phyloP scores from a whole-genome alignment of 305 asterid genomes.

The Striga hermonthica region DNA sequence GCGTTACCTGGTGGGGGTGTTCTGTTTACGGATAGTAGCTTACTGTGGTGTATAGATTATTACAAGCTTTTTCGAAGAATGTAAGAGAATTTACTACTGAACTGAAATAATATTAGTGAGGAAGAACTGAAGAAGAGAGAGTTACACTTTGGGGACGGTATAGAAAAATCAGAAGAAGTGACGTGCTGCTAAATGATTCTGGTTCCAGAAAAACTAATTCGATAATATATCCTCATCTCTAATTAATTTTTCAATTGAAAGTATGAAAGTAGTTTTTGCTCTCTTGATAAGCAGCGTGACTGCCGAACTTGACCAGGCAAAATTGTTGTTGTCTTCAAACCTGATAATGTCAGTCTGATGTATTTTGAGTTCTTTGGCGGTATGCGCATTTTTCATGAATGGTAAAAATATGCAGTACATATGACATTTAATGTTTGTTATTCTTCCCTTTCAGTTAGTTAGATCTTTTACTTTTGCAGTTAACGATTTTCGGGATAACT shows the following conservation, averaged over 20 bases:
- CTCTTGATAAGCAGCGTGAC: neutral
- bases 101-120: neutral
- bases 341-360: constrained; percentile 5
- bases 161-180: neutral
- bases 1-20: neutral
- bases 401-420: neutral
- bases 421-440: neutral
- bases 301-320: constrained; percentile 16
- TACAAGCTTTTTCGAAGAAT: neutral
- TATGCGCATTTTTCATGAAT: constrained; percentile 5
- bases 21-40: neutral
- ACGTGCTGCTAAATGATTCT: neutral
- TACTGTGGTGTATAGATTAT: neutral
- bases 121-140: neutral
- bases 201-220: neutral
- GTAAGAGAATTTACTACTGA: no score
- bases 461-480: constrained; percentile 33
- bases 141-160: neutral
- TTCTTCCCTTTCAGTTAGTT: constrained; percentile 14
- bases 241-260: no score
- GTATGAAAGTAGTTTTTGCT: no score
- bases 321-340: constrained; percentile 17
- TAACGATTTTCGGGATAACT: constrained; percentile 23
- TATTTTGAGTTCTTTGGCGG: neutral
- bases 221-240: no score